Percentiles rank a stretch among this genome's conserved stretches.
These are phyloP conservation scores for Annona cherimola DNA, from an alignment of 164 flowering plant genomes.

Conservation along the genomic window DNA sequence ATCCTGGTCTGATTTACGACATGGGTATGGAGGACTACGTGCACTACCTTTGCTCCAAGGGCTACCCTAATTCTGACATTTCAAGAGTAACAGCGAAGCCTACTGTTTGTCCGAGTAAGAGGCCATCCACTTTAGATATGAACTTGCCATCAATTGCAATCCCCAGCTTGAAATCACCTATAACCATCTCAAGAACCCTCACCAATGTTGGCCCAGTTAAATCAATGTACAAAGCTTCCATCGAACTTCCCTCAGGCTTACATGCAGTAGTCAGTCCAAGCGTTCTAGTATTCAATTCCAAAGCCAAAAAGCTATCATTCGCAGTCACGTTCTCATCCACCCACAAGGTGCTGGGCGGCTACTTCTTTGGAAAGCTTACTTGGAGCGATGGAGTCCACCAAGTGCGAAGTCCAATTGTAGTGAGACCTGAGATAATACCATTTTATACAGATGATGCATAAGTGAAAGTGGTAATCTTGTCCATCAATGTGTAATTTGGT, in stretches of 20 bases:
- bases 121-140: constrained; percentile 15
- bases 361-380: constrained; percentile 41
- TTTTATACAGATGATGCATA: constrained; percentile 1
- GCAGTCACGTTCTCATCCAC: constrained; percentile 27
- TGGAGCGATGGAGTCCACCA: constrained; percentile 37
- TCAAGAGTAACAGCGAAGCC: constrained; percentile 14
- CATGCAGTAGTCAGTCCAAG: constrained; percentile 38
- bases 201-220: constrained; percentile 39
- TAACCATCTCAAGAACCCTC: constrained; percentile 33
- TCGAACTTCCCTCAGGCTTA: constrained; percentile 40
- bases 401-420: constrained; percentile 28
- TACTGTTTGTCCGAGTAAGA: constrained; percentile 12
- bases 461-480: too few species aligned
- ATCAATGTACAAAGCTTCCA: constrained; percentile 27
- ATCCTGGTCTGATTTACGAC: constrained; percentile 44
- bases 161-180: constrained; percentile 31
- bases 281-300: constrained; percentile 36
- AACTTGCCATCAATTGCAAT: constrained; percentile 47
- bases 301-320: constrained; percentile 27
- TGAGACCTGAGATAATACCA: constrained; percentile 6
- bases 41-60: constrained; percentile 35
- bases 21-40: constrained; percentile 25
- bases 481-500: too few species aligned
- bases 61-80: constrained; percentile 24
- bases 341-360: constrained; percentile 31